These are phyloP conservation scores for Strobilomyces dryophilus DNA, from an alignment of 768 basidiomycete genomes.

Conservation along the genomic window DNA sequence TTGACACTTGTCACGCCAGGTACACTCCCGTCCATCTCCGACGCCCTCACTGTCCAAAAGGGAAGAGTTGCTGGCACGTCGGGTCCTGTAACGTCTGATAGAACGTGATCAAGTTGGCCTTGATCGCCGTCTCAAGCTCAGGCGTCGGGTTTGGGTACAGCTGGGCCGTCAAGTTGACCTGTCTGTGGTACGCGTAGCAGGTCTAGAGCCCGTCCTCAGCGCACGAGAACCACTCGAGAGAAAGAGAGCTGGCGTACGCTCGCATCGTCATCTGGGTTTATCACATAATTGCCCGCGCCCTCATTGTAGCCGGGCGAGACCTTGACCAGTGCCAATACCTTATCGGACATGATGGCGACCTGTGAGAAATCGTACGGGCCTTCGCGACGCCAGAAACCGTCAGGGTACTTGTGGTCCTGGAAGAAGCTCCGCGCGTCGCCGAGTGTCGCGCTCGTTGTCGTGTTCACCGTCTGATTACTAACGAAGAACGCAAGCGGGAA, in stretches of 20 bases:
- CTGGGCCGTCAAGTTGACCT: conserved; percentile 14
- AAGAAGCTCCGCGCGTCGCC: conserved; percentile 20
- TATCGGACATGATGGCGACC: background rate
- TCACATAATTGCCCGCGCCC: conserved; percentile 15
- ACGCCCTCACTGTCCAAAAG: conserved; percentile 9
- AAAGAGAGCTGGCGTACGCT: background rate
- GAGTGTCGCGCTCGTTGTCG: conserved; percentile 14
- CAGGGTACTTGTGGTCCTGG: conserved; percentile 14
- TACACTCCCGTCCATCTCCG: background rate
- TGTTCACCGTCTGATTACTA: conserved; percentile 18
- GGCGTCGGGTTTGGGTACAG: conserved; percentile 22
- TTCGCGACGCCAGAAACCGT: conserved; percentile 18
- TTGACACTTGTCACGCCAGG: too few species aligned
- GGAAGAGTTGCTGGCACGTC: conserved; percentile 14
- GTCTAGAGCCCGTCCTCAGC: conserved; percentile 4
- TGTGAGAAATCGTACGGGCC: conserved; percentile 4
- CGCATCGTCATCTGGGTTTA: conserved; percentile 7
- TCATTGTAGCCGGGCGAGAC: conserved; percentile 17
- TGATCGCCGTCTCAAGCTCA: conserved; percentile 22
- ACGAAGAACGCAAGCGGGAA: conserved; percentile 26
- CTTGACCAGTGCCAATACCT: background rate
- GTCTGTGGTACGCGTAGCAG: conserved; percentile 19
- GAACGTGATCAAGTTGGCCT: conserved; percentile 16
- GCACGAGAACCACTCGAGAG: background rate
- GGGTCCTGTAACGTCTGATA: conserved; percentile 9